Conservation (phyloP, 495 filamentous ascomycete species). For the Aspergillus nanangensis region DNA sequence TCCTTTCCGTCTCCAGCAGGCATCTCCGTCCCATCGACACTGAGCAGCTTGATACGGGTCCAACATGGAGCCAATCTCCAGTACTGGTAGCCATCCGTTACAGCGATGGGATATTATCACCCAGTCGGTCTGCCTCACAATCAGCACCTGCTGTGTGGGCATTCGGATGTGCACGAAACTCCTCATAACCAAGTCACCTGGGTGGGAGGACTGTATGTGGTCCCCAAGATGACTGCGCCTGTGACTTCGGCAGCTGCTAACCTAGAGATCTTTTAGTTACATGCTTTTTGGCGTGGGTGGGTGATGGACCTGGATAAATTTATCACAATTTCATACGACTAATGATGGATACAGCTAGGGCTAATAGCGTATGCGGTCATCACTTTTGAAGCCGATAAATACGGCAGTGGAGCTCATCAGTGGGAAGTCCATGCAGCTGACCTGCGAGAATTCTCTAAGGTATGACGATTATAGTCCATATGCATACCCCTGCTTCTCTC, state of each 20-base stretch:
- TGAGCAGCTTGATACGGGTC: too few relatives aligned
- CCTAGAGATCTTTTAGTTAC: conserved; percentile 10
- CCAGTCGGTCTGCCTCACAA: conserved; percentile 16
- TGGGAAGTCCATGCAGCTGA: conserved; percentile 6
- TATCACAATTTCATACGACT: too few relatives aligned
- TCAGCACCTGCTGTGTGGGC: conserved; percentile 21
- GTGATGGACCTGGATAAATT: not conserved
- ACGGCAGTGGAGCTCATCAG: conserved; percentile 18
- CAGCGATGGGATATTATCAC: conserved; percentile 17
- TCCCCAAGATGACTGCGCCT: not conserved
- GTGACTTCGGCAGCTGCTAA: not conserved
- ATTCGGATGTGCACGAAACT: conserved; percentile 24
- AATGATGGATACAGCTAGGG: conserved; percentile 12
- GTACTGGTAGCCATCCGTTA: conserved; percentile 5
- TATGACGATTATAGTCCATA: not conserved
- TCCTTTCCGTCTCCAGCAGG: too few relatives aligned
- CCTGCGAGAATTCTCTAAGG: conserved; percentile 10
- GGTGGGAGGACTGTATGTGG: conserved; percentile 31
- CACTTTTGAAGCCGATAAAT: conserved; percentile 13
- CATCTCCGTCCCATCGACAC: too few relatives aligned
- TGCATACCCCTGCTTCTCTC: too few relatives aligned
- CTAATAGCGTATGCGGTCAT: conserved; percentile 17
- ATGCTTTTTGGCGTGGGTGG: conserved; percentile 21
- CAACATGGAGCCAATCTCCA: not conserved
- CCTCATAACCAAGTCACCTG: conserved; percentile 15